Evolutionary conservation across 225 moss, liverwort and hornwort genomes (phyloP).

Genomic region (Sphagnum tenellum): DNA sequence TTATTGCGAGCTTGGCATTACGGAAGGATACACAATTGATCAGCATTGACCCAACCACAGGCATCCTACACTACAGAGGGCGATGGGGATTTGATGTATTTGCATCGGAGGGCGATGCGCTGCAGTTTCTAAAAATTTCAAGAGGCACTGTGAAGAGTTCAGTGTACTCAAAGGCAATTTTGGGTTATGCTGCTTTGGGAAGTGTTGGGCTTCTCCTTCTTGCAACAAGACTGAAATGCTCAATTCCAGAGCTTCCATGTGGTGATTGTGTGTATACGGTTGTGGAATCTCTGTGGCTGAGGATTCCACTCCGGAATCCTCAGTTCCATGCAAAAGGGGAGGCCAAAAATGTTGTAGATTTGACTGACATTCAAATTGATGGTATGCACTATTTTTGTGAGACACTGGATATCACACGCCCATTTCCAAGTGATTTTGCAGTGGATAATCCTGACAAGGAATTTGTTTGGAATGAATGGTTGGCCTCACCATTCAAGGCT

Average conservation of each 20-base stretch:
- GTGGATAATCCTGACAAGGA: conserved; percentile 79
- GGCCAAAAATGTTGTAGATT: conserved; percentile 72
- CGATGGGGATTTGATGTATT: conserved; percentile 69
- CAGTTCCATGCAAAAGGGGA: conserved; percentile 79
- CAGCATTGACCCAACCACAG: conserved; percentile 81
- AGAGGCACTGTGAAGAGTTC: conserved; percentile 34
- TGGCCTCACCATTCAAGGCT: conserved; percentile 76
- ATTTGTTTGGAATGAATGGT: conserved; percentile 97
- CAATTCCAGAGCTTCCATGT: conserved; percentile 69
- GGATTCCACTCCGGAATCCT: conserved; percentile 68
- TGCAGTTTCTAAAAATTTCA: conserved; percentile 36
- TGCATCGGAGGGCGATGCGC: conserved; percentile 64
- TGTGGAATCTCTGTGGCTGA: conserved; percentile 72
- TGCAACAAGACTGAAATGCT: conserved; percentile 59
- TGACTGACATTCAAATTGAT: conserved; percentile 73
- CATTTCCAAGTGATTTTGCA: conserved; percentile 77
- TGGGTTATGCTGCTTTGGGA: conserved; percentile 90
- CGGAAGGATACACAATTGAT: conserved; percentile 83
- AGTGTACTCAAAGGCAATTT: conserved; percentile 49
- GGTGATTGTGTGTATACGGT: conserved; percentile 79
- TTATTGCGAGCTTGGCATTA: conserved; percentile 76
- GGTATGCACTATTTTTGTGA: conserved; percentile 83
- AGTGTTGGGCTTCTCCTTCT: conserved; percentile 68
- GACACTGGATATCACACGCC: conserved; percentile 88
- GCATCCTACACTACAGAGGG: conserved; percentile 70